Conservation (phyloP, 2,329 filamentous ascomycete species). For the Beauveria australis region DNA sequence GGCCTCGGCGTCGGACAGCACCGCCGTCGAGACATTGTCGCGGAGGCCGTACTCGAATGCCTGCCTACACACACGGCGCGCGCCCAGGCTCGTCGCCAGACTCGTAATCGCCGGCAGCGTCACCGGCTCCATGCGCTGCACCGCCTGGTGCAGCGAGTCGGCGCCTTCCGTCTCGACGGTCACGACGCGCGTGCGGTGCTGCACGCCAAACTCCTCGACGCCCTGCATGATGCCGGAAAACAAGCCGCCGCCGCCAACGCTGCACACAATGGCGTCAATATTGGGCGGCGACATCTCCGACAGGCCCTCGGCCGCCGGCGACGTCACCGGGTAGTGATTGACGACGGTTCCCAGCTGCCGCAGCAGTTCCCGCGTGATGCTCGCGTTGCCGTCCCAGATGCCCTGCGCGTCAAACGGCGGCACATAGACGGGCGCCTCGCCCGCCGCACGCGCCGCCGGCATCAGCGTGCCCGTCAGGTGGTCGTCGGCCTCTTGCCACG, state of each 20-base stretch:
- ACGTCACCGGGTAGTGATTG: constrained; percentile 31
- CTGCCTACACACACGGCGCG: constrained; percentile 51
- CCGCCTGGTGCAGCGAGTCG: constrained; percentile 51
- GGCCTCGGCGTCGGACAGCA: constrained; percentile 21
- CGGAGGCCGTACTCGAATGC: constrained; percentile 25
- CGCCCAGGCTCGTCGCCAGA: constrained; percentile 63
- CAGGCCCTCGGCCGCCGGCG: constrained; percentile 59
- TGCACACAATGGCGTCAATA: constrained; percentile 63
- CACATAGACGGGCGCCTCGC: constrained; percentile 46
- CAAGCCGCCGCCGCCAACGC: constrained; percentile 73
- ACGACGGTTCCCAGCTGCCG: constrained; percentile 24
- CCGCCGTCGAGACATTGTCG: constrained; percentile 19
- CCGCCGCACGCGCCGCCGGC: constrained; percentile 18
- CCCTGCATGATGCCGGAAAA: constrained; percentile 65
- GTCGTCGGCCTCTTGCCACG: constrained; percentile 60
- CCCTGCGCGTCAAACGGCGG: constrained; percentile 59
- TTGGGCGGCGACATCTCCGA: constrained; percentile 37
- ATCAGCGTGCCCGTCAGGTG: constrained; percentile 51
- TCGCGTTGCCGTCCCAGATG: constrained; percentile 57
- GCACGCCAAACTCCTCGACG: constrained; percentile 28
- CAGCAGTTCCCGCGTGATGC: constrained; percentile 41
- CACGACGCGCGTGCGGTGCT: constrained; percentile 40
- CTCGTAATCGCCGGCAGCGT: constrained; percentile 63
- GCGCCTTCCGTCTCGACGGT: constrained; percentile 68
- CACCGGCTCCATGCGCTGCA: constrained; percentile 45